phyloP scores from a whole-genome alignment of 805 yeast genomes.

The Ogataea methanolica region DNA sequence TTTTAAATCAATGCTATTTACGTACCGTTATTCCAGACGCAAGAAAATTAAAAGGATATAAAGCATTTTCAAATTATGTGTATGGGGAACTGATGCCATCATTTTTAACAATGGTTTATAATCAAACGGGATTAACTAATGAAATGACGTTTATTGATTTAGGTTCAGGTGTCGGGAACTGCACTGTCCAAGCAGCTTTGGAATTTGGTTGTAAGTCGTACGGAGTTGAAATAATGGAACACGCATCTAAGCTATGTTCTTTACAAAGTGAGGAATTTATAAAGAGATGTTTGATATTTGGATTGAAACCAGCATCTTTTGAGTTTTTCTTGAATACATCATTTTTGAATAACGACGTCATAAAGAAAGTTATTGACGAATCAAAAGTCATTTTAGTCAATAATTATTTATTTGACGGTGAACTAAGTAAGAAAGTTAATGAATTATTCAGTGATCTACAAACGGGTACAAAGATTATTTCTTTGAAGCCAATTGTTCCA shows the following conservation, averaged over 20 bases:
- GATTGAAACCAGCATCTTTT: constrained; percentile 54
- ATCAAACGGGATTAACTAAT: constrained; percentile 50
- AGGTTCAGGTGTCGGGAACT: constrained; percentile 94
- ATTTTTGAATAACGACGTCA: constrained; percentile 62
- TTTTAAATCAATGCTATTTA: constrained; percentile 67
- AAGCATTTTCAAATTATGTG: constrained; percentile 85
- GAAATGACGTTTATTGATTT: constrained; percentile 71
- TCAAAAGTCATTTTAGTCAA: constrained; percentile 76
- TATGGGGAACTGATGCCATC: constrained; percentile 87
- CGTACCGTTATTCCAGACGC: constrained; percentile 77
- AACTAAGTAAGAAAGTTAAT: constrained; percentile 64
- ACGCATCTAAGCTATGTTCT: constrained; percentile 66
- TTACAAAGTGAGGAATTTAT: constrained; percentile 55
- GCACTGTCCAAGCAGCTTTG: constrained; percentile 82
- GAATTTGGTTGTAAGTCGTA: constrained; percentile 81
- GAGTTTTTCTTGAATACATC: constrained; percentile 62
- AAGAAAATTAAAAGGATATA: constrained; percentile 58
- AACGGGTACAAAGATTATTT: constrained; percentile 74
- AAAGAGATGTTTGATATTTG: constrained; percentile 57
- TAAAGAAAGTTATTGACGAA: constrained; percentile 46
- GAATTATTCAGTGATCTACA: constrained; percentile 55
- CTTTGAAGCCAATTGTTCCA: constrained; percentile 75
- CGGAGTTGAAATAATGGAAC: constrained; percentile 87
- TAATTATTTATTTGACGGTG: constrained; percentile 79
- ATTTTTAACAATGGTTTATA: constrained; percentile 64